phyloP scores from a whole-genome alignment of 192 early-diverging fungal species.

The Podila epigama region DNA sequence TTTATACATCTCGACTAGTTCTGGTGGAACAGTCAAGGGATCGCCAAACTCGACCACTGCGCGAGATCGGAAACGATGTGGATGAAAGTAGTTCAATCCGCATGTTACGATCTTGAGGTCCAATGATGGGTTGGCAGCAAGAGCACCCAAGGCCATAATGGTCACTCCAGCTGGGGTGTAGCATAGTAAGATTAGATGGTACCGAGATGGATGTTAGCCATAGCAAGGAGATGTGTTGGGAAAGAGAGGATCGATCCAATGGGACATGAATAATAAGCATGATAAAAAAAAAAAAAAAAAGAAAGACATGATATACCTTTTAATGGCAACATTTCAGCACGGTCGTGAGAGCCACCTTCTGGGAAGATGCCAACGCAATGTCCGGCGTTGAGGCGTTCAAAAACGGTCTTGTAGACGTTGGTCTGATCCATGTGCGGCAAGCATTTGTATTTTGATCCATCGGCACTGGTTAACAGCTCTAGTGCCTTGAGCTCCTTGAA shows the following conservation, averaged over 20 bases:
- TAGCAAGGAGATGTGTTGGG: too few relatives aligned
- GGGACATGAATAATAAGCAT: background rate
- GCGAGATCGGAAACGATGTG: constrained; percentile 90
- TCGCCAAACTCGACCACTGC: constrained; percentile 96
- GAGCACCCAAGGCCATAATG: constrained; percentile 87
- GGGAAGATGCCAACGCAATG: constrained; percentile 95
- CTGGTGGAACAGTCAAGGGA: constrained; percentile 77
- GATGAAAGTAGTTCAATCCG: constrained; percentile 94
- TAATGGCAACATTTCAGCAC: constrained; percentile 91
- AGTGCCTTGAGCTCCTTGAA: constrained; percentile 73
- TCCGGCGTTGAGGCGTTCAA: constrained; percentile 70
- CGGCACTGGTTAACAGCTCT: constrained; percentile 60
- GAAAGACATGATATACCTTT: constrained; percentile 70
- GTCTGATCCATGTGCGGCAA: constrained; percentile 88
- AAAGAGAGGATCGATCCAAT: background rate
- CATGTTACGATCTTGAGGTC: constrained; percentile 93
- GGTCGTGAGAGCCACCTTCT: constrained; percentile 96
- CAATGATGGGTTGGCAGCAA: constrained; percentile 79
- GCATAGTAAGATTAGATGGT: background rate
- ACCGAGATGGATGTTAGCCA: background rate
- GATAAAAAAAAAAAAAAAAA: background rate
- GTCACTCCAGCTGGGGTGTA: constrained; percentile 66
- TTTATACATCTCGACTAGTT: constrained; percentile 82
- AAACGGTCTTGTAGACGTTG: constrained; percentile 82
- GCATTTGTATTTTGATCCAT: constrained; percentile 66